Conservation (phyloP, 352 stramenopile species). For the Globisporangium middletonii region DNA sequence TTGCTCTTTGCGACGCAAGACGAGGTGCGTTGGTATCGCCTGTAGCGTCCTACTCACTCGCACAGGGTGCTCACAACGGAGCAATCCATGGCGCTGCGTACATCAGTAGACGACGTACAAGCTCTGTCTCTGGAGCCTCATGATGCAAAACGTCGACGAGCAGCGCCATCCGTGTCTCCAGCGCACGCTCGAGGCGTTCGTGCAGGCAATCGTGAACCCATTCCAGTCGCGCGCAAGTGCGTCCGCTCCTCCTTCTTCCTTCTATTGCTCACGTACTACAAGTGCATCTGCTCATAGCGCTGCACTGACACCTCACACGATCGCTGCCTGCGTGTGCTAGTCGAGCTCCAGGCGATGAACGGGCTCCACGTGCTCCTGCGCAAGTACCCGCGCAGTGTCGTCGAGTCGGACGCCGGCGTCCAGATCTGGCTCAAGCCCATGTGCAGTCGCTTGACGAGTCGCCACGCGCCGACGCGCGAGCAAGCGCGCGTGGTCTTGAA, state of each 20-base stretch:
- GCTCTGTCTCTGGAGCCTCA: conserved; percentile 59
- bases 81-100: too few species aligned
- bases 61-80: too few species aligned
- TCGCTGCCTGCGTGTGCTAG: neutral
- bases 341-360: conserved; percentile 60
- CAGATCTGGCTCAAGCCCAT: conserved; percentile 45
- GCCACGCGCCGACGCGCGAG: conserved; percentile 37
- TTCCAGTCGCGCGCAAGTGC: conserved; percentile 64
- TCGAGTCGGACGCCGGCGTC: conserved; percentile 20
- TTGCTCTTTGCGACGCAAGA: conserved; percentile 50
- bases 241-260: conserved; percentile 7
- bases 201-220: conserved; percentile 66
- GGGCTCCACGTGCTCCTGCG: conserved; percentile 44
- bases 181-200: conserved; percentile 48
- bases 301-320: neutral
- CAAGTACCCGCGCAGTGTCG: conserved; percentile 43
- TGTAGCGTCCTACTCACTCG: neutral
- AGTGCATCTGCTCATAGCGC: too few species aligned
- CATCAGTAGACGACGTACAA: conserved; percentile 43
- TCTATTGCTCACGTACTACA: neutral
- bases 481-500: conserved; percentile 40
- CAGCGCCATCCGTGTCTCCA: conserved; percentile 39
- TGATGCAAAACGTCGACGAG: conserved; percentile 48
- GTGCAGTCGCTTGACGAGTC: conserved; percentile 48
- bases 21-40: conserved; percentile 17